Base-by-base conservation (phyloP, 306 rosid genomes). In the Ceratonia siliqua region DNA sequence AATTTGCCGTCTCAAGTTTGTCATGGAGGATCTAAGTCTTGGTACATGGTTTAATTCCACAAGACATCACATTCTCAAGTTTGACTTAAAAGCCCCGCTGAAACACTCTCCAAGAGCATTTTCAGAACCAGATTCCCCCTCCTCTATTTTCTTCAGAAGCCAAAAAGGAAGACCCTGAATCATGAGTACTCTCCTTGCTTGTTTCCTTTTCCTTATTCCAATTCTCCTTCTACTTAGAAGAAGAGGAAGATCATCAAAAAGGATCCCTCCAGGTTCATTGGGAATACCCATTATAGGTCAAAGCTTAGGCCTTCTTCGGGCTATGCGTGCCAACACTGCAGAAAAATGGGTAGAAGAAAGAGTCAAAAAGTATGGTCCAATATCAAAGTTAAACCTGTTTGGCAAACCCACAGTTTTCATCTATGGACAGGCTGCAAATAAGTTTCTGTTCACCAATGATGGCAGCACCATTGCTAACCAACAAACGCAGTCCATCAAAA, bases 381-480 rank as follows among this genome's bases (percentile, higher is more conserved):
- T 91, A 62, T 89, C 93, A 24, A 93, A 91, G 84, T 83, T 93
- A 13, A 83, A 81, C 70, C 89, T 93, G 6, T 91, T 89, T 21
- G 93, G 97, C 3, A 91, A 84, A 27, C 96, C 97, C 9, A 84
- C 90, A 1, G 87, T 93, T 27, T 88, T 93, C 49, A 49, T 93
- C 6, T 56, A 77, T 5, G 97, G 98, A 59, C 90, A 79, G 36
- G 91, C 86, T 20, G 98, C 93, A 2, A 89, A 89, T 57, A 93
- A 85, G 87, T 77, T 91, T 17, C 12, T 91, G 33, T 91, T 91
- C 83, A 8, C 69, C 0, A 55, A 21, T 24, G 76, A 74, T 21
- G 72, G 59, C 8, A 68, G 62, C 20, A 21, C 50, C 4, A 11
- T 85, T 17, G 68, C 62, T 25, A 83, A 52, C 77, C 80, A 86